Conservation (phyloP, 768 basidiomycete genomes). For the Rhodotorula babjevae region DNA sequence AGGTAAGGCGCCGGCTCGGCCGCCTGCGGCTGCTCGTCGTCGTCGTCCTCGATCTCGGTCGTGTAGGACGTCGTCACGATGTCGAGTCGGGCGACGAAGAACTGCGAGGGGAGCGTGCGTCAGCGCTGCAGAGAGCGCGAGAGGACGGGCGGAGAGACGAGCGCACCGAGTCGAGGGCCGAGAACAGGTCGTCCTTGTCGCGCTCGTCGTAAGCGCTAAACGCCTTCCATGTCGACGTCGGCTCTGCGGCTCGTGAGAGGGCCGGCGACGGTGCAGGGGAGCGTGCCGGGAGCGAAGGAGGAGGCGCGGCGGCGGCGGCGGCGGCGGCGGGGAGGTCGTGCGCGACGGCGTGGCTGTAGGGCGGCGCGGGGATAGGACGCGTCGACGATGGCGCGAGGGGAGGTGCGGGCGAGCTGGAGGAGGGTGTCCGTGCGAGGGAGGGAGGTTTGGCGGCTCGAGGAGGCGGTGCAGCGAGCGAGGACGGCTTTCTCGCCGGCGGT, state of each 20-base stretch:
- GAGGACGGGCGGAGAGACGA: not conserved
- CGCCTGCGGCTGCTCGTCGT: not conserved
- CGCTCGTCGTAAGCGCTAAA: conserved; percentile 19
- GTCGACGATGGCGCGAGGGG: too few species aligned
- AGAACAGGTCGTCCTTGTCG: conserved; percentile 29
- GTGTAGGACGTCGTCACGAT: not conserved
- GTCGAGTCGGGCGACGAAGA: conserved; percentile 11
- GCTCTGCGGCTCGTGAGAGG: not conserved
- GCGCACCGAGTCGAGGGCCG: conserved; percentile 17
- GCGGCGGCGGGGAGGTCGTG: not conserved
- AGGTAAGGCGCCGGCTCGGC: not conserved
- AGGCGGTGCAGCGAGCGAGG: not conserved
- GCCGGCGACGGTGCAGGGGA: too few species aligned
- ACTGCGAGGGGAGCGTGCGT: not conserved
- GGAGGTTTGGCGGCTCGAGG: not conserved
- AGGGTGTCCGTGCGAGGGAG: not conserved
- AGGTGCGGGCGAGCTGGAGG: not conserved
- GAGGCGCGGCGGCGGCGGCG: too few species aligned
- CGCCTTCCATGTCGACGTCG: not conserved
- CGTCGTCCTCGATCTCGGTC: too few species aligned
- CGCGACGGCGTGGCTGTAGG: not conserved
- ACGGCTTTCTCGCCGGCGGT: not conserved
- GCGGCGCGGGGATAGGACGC: not conserved
- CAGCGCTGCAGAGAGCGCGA: not conserved
- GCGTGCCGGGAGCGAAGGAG: not conserved